A percentile compares a stretch with the other conserved stretches of the same genome.
phyloP scores from a whole-genome alignment of 352 stramenopile genomes.

The Phytophthora ramorum region DNA sequence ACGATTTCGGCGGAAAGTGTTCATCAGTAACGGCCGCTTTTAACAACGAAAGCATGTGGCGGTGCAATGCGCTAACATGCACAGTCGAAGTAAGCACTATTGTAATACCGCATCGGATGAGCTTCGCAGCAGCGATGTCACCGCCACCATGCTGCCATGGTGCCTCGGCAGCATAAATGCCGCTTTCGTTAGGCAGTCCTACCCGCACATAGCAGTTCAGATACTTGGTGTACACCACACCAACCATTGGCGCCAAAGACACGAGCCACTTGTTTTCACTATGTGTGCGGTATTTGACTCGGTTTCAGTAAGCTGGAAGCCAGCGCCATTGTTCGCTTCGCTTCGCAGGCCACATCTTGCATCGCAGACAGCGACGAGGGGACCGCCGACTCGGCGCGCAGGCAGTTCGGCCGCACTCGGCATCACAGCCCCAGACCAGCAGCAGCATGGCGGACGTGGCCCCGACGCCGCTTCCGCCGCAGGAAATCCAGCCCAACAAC shows the following conservation, averaged over 20 bases:
- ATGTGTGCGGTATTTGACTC: neutral
- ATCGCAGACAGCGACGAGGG: no score
- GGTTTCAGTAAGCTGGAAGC: neutral
- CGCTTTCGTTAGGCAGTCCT: conserved; percentile 14
- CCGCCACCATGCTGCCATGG: no score
- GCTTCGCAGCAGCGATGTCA: no score
- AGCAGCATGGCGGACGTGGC: conserved; percentile 31
- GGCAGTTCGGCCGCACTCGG: conserved; percentile 9
- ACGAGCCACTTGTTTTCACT: conserved; percentile 10
- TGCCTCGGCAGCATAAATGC: conserved; percentile 7
- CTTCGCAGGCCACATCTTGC: conserved; percentile 11
- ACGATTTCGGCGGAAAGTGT: neutral
- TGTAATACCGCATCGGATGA: no score
- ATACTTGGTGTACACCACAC: neutral
- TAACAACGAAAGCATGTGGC: no score
- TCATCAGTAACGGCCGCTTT: no score
- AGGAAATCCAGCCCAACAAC: conserved; percentile 74
- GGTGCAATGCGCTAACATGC: no score
- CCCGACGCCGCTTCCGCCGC: conserved; percentile 52
- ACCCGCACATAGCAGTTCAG: conserved; percentile 5
- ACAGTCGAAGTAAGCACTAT: no score
- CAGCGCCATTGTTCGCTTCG: conserved; percentile 8
- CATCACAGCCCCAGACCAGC: neutral
- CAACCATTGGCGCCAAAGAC: neutral
- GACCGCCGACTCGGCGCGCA: conserved; percentile 15